These are phyloP conservation scores for Calendula officinalis DNA, from an alignment of 129 eudicot genomes.

Conservation along the genomic window DNA sequence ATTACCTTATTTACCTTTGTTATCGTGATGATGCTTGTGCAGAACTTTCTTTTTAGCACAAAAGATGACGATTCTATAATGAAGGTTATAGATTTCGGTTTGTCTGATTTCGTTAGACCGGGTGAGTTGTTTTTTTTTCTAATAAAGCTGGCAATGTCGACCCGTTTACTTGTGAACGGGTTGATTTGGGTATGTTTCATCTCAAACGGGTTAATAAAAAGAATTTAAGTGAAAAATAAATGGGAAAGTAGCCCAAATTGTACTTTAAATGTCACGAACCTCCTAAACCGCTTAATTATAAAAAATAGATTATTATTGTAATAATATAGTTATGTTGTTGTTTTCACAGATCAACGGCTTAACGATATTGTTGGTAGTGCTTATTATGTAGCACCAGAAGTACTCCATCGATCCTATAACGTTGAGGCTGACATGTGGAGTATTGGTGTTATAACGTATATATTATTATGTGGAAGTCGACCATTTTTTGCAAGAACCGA, in stretches of 20 bases:
- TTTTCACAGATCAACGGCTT: constrained; percentile 79
- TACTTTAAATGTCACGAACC: no score
- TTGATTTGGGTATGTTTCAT: background rate
- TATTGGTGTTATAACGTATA: constrained; percentile 91
- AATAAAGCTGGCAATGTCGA: background rate
- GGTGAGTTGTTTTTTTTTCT: constrained; percentile 44
- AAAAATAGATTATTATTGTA: background rate
- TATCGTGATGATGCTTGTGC: constrained; percentile 16
- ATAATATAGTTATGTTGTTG: constrained; percentile 5
- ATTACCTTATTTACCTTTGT: background rate
- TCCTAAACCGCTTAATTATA: no score
- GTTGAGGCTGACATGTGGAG: constrained; percentile 97
- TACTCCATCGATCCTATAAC: constrained; percentile 85
- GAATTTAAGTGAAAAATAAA: background rate
- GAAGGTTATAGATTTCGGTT: constrained; percentile 94
- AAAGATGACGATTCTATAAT: constrained; percentile 73
- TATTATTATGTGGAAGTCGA: constrained; percentile 89
- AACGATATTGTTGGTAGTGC: constrained; percentile 98
- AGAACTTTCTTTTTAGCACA: constrained; percentile 93
- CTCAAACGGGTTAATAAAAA: background rate
- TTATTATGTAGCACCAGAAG: constrained; percentile 98
- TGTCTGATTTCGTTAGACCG: constrained; percentile 82
- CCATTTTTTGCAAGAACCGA: constrained; percentile 96
- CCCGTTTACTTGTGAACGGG: background rate
- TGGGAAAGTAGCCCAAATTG: background rate